A percentile compares a stretch with the other conserved stretches of the same genome.
Conservation (phyloP, 169 alveolate genomes). For the Haemoproteus tartakovskyi region DNA sequence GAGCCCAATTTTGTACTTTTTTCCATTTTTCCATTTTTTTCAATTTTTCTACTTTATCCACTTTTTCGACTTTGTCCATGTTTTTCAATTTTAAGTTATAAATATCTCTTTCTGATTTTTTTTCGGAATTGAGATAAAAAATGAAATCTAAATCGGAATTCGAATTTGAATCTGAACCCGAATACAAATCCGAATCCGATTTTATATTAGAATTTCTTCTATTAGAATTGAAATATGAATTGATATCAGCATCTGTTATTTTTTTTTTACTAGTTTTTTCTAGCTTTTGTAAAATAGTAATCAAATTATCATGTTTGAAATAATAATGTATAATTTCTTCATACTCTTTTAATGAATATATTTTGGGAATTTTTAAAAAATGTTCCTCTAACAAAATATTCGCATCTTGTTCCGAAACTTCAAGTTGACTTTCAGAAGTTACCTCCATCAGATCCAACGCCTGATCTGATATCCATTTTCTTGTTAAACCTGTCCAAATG, state of each 20-base stretch:
- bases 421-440: slow-evolving; percentile 63
- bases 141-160: too few species aligned
- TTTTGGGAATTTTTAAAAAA: slow-evolving; percentile 52
- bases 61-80: too few species aligned
- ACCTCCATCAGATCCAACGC: slow-evolving; percentile 69
- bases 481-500: slow-evolving; percentile 75
- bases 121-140: too few species aligned
- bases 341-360: slow-evolving; percentile 47
- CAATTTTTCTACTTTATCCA: too few species aligned
- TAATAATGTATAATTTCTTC: slow-evolving; percentile 66
- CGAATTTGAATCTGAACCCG: too few species aligned
- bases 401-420: slow-evolving; percentile 68
- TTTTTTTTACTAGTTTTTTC: slow-evolving; percentile 44
- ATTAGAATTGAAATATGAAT: too few species aligned
- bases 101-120: too few species aligned
- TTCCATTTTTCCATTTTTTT: too few species aligned
- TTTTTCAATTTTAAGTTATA: too few species aligned
- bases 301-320: slow-evolving; percentile 34
- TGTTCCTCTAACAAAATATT: slow-evolving; percentile 50
- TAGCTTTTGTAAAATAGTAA: slow-evolving; percentile 23
- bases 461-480: slow-evolving; percentile 73
- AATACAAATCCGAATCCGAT: too few species aligned
- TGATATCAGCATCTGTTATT: too few species aligned
- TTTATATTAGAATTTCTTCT: too few species aligned
- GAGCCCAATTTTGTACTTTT: slow-evolving; percentile 41